Conservation (phyloP, 1,284 basidiomycete genomes). For the Ganoderma boninense region DNA sequence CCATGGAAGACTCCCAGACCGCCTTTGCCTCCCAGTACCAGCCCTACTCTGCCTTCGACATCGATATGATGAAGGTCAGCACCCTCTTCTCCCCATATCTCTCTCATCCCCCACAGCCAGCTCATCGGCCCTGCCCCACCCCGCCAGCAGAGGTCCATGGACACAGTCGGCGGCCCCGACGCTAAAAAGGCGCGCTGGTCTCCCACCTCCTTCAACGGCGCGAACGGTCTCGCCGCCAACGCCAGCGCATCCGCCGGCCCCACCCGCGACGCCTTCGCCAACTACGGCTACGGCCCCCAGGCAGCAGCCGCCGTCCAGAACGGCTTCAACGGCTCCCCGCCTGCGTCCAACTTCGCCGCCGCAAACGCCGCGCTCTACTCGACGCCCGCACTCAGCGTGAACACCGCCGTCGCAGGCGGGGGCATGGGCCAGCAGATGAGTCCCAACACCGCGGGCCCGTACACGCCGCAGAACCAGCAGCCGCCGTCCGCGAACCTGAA, state of each 20-base stretch:
- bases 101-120: not conserved
- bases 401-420: slow-evolving; percentile 65
- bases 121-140: slow-evolving; percentile 12
- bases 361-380: slow-evolving; percentile 65
- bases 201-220: slow-evolving; percentile 61
- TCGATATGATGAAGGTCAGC: slow-evolving; percentile 88
- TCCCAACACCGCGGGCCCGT: slow-evolving; percentile 61
- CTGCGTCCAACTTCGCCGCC: slow-evolving; percentile 52
- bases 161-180: slow-evolving; percentile 80
- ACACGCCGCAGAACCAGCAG: slow-evolving; percentile 53
- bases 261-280: slow-evolving; percentile 76
- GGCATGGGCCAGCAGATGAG: slow-evolving; percentile 69
- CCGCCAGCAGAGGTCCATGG: slow-evolving; percentile 72
- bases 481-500: slow-evolving; percentile 39
- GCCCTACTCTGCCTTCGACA: slow-evolving; percentile 69
- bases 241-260: slow-evolving; percentile 43
- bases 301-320: slow-evolving; percentile 63
- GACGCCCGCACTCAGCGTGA: slow-evolving; percentile 72
- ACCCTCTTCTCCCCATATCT: not conserved
- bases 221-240: slow-evolving; percentile 50
- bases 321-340: slow-evolving; percentile 56
- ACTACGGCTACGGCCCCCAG: slow-evolving; percentile 84
- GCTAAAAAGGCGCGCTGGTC: slow-evolving; percentile 90
- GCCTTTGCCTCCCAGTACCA: slow-evolving; percentile 73
- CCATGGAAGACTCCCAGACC: slow-evolving; percentile 80